phyloP scores from a whole-genome alignment of 805 yeast genomes.

The Kluyveromyces siamensis region DNA sequence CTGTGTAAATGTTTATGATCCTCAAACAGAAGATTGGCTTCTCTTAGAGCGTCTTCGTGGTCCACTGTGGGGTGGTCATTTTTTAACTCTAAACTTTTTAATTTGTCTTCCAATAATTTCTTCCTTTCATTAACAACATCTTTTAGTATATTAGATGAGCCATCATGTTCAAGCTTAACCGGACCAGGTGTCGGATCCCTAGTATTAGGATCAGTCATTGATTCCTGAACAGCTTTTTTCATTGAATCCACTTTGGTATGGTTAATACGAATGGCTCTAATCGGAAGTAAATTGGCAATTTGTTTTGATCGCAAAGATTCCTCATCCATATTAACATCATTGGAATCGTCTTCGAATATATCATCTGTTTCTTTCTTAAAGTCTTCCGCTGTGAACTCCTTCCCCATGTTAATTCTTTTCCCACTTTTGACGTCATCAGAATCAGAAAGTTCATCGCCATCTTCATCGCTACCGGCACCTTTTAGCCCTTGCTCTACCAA shows the following conservation, averaged over 20 bases:
- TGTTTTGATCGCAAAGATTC: conserved; percentile 18
- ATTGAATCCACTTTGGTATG: conserved; percentile 32
- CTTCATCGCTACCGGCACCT: conserved; percentile 18
- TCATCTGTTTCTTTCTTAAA: conserved; percentile 11
- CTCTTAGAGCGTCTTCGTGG: conserved; percentile 29
- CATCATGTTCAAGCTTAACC: conserved; percentile 16
- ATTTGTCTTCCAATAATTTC: conserved; percentile 19
- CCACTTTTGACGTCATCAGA: conserved; percentile 10
- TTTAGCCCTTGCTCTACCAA: conserved; percentile 19
- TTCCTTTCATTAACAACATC: conserved; percentile 18
- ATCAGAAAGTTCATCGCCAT: conserved; percentile 27
- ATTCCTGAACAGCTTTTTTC: conserved; percentile 24
- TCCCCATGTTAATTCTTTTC: conserved; percentile 54
- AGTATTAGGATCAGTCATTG: conserved; percentile 17
- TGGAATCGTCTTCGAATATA: conserved; percentile 11
- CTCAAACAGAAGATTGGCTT: conserved; percentile 26
- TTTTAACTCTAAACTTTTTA: conserved; percentile 21
- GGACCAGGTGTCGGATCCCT: conserved; percentile 23
- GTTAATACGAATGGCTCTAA: conserved; percentile 52
- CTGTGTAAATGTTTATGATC: conserved; percentile 33
- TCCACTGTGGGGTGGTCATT: conserved; percentile 25
- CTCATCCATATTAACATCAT: conserved; percentile 18
- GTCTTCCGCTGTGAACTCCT: conserved; percentile 43
- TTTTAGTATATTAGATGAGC: conserved; percentile 10
- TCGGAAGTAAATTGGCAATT: conserved; percentile 46